These are phyloP conservation scores for Exophiala xenobiotica DNA, from an alignment of 2,329 filamentous ascomycete genomes.

Conservation along the genomic window DNA sequence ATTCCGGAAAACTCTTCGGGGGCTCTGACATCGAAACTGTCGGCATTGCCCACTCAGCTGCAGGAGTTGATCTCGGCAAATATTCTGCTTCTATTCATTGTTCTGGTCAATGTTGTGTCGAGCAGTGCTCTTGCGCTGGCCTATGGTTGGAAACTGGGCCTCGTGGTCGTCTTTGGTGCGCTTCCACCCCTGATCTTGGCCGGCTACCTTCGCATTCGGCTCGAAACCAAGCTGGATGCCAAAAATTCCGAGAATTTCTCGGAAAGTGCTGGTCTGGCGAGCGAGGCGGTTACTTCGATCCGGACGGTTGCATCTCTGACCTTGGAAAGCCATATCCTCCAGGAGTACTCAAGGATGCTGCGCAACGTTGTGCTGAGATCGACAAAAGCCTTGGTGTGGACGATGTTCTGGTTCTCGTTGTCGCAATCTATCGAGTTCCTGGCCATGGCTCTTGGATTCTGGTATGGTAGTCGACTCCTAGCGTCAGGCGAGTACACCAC, in stretches of 20 bases:
- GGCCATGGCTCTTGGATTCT: constrained; percentile 40
- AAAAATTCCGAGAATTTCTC: constrained; percentile 48
- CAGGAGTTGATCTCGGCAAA: constrained; percentile 55
- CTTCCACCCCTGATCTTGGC: constrained; percentile 47
- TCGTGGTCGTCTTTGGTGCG: constrained; percentile 49
- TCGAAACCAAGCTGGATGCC: constrained; percentile 50
- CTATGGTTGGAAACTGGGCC: constrained; percentile 49
- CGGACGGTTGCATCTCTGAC: constrained; percentile 52
- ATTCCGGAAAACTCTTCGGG: constrained; percentile 35
- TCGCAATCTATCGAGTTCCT: constrained; percentile 37
- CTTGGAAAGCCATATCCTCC: constrained; percentile 44
- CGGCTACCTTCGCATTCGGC: constrained; percentile 51
- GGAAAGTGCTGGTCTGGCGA: constrained; percentile 50
- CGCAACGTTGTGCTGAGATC: constrained; percentile 29
- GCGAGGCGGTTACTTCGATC: constrained; percentile 52
- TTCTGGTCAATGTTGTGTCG: constrained; percentile 47
- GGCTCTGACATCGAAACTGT: constrained; percentile 33
- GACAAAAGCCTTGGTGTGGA: constrained; percentile 29
- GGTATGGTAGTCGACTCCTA: constrained; percentile 65
- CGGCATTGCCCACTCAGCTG: constrained; percentile 35
- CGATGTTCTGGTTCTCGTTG: constrained; percentile 34
- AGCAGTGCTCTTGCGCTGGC: constrained; percentile 49
- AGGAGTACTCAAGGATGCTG: constrained; percentile 34
- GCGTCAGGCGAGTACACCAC: constrained; percentile 46
- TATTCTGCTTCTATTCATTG: constrained; percentile 49